These are phyloP conservation scores for Kwoniella sp. DNA, from an alignment of 768 basidiomycete species.

Conservation along the genomic window DNA sequence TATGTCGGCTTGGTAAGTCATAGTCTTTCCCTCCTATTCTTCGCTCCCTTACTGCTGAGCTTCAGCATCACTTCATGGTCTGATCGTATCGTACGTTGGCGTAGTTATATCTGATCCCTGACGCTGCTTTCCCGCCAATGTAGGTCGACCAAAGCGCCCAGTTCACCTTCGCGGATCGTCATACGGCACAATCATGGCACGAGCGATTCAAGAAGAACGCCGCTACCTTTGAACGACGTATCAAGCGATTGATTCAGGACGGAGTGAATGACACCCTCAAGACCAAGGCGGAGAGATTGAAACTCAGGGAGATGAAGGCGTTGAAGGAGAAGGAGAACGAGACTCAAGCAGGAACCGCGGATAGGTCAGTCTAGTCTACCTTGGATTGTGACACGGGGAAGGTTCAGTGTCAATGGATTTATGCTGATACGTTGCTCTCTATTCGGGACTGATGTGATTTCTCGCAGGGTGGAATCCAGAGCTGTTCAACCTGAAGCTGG, in stretches of 20 bases:
- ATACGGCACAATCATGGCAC: constrained; percentile 49
- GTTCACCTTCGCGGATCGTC: constrained; percentile 32
- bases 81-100: too few relatives aligned
- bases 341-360: not conserved
- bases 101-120: too few relatives aligned
- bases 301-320: constrained; percentile 3
- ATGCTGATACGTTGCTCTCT: too few relatives aligned
- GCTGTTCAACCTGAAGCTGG: not conserved
- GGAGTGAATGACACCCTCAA: constrained; percentile 37
- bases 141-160: constrained; percentile 6
- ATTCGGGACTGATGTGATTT: not conserved
- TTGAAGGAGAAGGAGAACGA: not conserved
- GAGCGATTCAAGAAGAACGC: constrained; percentile 48
- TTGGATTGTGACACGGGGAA: too few relatives aligned
- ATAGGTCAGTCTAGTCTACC: not conserved
- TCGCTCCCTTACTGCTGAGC: too few relatives aligned
- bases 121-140: too few relatives aligned
- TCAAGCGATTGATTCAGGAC: constrained; percentile 14
- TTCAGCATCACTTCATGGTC: too few relatives aligned
- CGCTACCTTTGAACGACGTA: constrained; percentile 16
- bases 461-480: not conserved
- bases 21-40: too few relatives aligned
- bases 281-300: constrained; percentile 35
- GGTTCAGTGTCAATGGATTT: too few relatives aligned
- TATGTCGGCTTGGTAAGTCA: constrained; percentile 38